A percentile compares a stretch with the other conserved stretches of the same genome.
Evolutionary conservation across 2,329 filamentous ascomycete genomes (phyloP).

Genomic region (Botrytis pseudocinerea): DNA sequence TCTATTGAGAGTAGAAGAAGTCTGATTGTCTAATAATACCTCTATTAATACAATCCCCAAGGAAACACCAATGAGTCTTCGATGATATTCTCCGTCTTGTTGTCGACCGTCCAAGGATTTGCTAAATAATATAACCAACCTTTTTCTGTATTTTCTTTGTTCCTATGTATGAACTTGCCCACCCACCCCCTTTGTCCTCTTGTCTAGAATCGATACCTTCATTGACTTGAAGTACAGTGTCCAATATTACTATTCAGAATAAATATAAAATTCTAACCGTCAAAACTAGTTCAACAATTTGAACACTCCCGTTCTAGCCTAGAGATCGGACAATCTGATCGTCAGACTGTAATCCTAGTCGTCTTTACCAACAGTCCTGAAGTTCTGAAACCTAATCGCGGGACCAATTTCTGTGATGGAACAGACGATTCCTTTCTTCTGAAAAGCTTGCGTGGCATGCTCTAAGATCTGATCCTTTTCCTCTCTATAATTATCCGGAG

Average conservation of each 20-base stretch:
- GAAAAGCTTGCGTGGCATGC: background rate
- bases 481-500: background rate
- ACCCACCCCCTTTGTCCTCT: background rate
- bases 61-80: background rate
- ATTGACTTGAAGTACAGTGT: background rate
- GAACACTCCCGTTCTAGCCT: background rate
- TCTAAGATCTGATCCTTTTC: background rate
- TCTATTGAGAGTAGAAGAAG: background rate
- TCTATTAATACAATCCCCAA: background rate
- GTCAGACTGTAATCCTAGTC: background rate
- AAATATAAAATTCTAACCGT: background rate
- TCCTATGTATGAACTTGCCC: background rate
- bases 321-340: background rate
- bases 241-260: background rate
- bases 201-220: background rate
- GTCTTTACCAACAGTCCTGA: background rate
- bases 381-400: background rate
- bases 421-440: background rate
- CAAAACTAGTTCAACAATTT: too few relatives aligned
- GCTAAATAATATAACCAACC: background rate
- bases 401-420: rapidly evolving
- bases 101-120: background rate
- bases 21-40: background rate
- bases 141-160: background rate
- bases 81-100: background rate